These are phyloP conservation scores for Talaromyces sp. DNA, from an alignment of 2,329 filamentous ascomycete genomes.

Conservation along the genomic window DNA sequence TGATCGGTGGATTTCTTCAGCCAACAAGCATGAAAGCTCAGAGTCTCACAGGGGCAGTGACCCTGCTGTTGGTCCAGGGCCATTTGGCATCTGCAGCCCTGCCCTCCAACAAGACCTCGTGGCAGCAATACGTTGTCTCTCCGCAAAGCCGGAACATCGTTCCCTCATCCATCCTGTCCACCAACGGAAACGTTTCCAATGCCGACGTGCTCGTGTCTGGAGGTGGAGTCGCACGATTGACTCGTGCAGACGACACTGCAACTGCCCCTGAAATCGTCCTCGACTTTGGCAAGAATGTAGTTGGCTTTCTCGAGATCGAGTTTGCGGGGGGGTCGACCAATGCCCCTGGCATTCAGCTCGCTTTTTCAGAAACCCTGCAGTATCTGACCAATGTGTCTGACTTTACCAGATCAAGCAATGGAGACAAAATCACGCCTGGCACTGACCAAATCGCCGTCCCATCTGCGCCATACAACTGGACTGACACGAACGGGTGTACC, in stretches of 20 bases:
- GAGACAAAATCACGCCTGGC: conserved; percentile 38
- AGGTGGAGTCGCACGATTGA: neutral
- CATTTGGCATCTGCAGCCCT: neutral
- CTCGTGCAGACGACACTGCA: neutral
- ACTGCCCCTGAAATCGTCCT: conserved; percentile 8
- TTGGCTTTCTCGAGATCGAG: conserved; percentile 11
- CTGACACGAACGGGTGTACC: conserved; percentile 41
- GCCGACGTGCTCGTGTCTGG: neutral
- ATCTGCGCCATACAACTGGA: conserved; percentile 41
- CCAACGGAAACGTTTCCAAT: neutral
- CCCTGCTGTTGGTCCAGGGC: neutral
- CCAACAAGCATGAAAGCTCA: neutral
- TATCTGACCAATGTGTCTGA: conserved; percentile 13
- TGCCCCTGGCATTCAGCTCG: conserved; percentile 11
- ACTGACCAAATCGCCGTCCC: conserved; percentile 49
- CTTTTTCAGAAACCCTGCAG: conserved; percentile 12
- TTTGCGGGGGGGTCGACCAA: conserved; percentile 12
- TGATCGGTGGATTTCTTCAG: neutral
- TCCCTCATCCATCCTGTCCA: neutral
- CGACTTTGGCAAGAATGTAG: conserved; percentile 14
- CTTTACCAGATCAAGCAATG: conserved; percentile 14
- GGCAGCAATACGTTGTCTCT: conserved; percentile 1
- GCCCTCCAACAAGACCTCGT: neutral
- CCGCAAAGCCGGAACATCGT: neutral
- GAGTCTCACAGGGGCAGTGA: neutral